Percentiles rank a stretch among this genome's conserved stretches.
Conservation (phyloP, 2,329 filamentous ascomycete species). For the Trichoderma gracile region DNA sequence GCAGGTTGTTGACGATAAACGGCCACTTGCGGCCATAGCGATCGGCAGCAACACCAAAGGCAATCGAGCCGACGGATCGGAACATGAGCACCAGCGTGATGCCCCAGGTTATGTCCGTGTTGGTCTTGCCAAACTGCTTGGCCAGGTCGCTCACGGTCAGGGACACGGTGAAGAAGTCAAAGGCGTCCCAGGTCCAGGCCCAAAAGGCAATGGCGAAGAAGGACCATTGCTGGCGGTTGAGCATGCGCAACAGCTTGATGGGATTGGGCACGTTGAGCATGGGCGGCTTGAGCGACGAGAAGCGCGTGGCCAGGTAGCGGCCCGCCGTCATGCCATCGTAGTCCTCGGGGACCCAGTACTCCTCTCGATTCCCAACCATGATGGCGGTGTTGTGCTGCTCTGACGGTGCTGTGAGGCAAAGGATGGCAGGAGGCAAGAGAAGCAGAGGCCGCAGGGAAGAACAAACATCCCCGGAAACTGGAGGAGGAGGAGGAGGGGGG, state of each 20-base stretch:
- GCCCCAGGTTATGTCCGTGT: constrained; percentile 63
- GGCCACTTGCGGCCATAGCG: constrained; percentile 67
- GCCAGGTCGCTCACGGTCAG: constrained; percentile 58
- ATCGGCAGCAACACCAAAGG: constrained; percentile 58
- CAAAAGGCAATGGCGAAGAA: constrained; percentile 57
- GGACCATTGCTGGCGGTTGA: constrained; percentile 54
- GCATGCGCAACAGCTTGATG: constrained; percentile 49
- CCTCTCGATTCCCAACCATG: constrained; percentile 30
- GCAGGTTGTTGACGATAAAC: constrained; percentile 72
- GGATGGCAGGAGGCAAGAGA: background rate
- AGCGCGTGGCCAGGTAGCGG: constrained; percentile 52
- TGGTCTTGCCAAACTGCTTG: constrained; percentile 53
- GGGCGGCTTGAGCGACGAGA: constrained; percentile 58
- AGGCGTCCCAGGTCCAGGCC: constrained; percentile 64
- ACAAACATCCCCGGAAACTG: background rate
- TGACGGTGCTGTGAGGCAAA: constrained; percentile 6
- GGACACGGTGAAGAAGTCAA: constrained; percentile 67
- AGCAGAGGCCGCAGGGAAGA: background rate
- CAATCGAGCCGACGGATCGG: constrained; percentile 55
- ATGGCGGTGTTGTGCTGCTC: background rate
- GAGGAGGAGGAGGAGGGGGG: background rate
- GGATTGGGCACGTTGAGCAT: constrained; percentile 58
- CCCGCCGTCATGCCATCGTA: constrained; percentile 52
- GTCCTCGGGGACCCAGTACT: constrained; percentile 41
- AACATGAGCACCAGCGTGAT: constrained; percentile 65